Evolutionary conservation across 768 basidiomycete genomes (phyloP), one percentile per base, ranked within the genome.

Genomic region (Asterophora parasitica): DNA sequence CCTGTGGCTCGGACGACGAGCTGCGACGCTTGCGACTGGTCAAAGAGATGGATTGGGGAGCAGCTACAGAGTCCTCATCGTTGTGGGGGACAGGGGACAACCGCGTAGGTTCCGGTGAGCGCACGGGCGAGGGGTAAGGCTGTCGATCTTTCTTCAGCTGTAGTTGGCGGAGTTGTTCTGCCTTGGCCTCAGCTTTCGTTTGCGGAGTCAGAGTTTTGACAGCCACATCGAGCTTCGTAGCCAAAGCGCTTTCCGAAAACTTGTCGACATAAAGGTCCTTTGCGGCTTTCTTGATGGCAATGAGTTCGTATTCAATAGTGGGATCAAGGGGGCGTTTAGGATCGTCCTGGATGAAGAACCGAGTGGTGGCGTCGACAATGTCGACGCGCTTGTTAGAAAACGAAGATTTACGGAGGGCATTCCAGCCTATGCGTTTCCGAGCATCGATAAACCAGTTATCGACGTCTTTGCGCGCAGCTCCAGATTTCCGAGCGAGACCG

Each of bases 401-500:
- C 9, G 51, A 61, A 0, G 45, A 30, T 30, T 61, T 67, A 1
- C 74, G 69, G 0, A 78, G 45, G 0, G 41, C 17, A 9, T 72
- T 79, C 80, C 80, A 82, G 0, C 79, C 78, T 0, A 81, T 79
- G 0, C 77, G 72, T n/a, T 70, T 73, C 0, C 80, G 69, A 2
- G 61, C 63, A 12, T 74, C 71, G 13, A 67, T 55, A 27, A 81
- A 81, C 80, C 80, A 81, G 0, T 60, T 57, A 34, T 72, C 70
- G 41, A 81, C 41, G 0, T 72, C 68, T 48, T 58, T 66, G 1
- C 63, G 11, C 0, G 52, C 46, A 15, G 20, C 62, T 0, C 58
- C 53, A 0, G 69, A 56, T 1, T 57, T 42, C 0, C 2, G 45
- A 0, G 70, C 53, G 30, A 79, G 58, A 0, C 32, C 13, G 2